Conservation (phyloP, 306 rosid genomes). For the Delonix regia region DNA sequence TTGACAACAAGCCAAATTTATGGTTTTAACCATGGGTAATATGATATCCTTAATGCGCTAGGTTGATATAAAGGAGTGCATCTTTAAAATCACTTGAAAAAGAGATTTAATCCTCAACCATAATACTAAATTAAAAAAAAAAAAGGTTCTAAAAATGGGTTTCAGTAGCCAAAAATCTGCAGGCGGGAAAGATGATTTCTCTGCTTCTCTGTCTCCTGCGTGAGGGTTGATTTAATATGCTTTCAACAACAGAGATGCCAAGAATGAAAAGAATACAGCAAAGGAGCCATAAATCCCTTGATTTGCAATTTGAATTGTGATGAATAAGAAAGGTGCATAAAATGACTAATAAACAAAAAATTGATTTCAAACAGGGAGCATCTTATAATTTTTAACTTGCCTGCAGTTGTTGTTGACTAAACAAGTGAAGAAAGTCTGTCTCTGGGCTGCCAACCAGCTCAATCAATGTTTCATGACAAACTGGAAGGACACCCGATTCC, state of each 20-base stretch:
- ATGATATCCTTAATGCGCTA: not conserved
- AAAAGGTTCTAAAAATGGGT: no score
- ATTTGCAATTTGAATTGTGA: not conserved
- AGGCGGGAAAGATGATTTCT: not conserved
- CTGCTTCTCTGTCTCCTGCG: not conserved
- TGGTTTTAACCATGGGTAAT: not conserved
- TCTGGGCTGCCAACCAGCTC: constrained; percentile 74
- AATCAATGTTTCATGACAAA: constrained; percentile 69
- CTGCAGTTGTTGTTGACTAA: constrained; percentile 93
- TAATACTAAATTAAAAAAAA: no score
- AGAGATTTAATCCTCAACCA: not conserved
- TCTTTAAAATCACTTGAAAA: not conserved
- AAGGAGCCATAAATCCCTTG: not conserved
- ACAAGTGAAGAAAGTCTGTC: constrained; percentile 69
- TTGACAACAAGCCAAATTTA: not conserved
- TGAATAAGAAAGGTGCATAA: constrained; percentile 10
- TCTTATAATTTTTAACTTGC: constrained; percentile 41
- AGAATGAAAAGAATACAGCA: constrained; percentile 21
- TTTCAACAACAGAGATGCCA: constrained; percentile 14
- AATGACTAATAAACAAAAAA: not conserved
- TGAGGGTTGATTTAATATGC: not conserved
- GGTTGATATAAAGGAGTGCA: not conserved
- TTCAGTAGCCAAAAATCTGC: not conserved
- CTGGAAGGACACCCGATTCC: constrained; percentile 65
- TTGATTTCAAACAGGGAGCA: constrained; percentile 19